These are phyloP conservation scores for Lavandula angustifolia DNA, from an alignment of 257 asterid genomes.

Conservation along the genomic window DNA sequence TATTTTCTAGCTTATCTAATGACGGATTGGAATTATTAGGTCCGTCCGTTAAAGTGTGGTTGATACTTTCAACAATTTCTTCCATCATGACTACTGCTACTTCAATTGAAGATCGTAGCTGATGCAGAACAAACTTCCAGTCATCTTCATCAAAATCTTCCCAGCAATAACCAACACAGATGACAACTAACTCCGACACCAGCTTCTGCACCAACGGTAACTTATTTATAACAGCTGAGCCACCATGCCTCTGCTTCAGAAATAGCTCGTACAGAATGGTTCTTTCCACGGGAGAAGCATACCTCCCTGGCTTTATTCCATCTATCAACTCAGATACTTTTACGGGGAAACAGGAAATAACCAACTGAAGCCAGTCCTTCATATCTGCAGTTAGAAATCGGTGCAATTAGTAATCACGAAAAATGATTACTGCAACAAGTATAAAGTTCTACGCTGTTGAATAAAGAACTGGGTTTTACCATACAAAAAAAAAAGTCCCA, in stretches of 20 bases:
- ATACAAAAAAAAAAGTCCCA: slow-evolving; percentile 15
- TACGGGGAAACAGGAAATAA: slow-evolving; percentile 81
- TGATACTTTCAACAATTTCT: slow-evolving; percentile 79
- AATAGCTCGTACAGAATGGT: slow-evolving; percentile 62
- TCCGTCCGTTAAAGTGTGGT: slow-evolving; percentile 43
- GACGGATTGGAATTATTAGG: slow-evolving; percentile 45
- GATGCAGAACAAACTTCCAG: slow-evolving; percentile 82
- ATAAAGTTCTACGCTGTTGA: slow-evolving; percentile 17
- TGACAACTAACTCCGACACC: slow-evolving; percentile 66
- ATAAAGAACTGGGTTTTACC: slow-evolving; percentile 14
- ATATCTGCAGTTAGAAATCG: slow-evolving; percentile 54
- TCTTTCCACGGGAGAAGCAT: slow-evolving; percentile 55
- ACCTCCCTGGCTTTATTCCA: slow-evolving; percentile 64
- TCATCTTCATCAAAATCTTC: slow-evolving; percentile 83
- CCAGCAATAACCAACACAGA: slow-evolving; percentile 91
- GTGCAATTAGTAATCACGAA: slow-evolving; percentile 10
- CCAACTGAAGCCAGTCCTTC: slow-evolving; percentile 85
- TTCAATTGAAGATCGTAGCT: slow-evolving; percentile 88
- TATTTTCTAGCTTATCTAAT: slow-evolving; percentile 47
- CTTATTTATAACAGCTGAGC: slow-evolving; percentile 69
- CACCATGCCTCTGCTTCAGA: slow-evolving; percentile 77
- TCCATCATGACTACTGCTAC: slow-evolving; percentile 78
- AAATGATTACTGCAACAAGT: slow-evolving; percentile 20
- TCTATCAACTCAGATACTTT: slow-evolving; percentile 47
- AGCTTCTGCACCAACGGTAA: slow-evolving; percentile 69